Evolutionary conservation across 2,329 filamentous ascomycete genomes (phyloP).

Genomic region (Microcyclosporella mali): DNA sequence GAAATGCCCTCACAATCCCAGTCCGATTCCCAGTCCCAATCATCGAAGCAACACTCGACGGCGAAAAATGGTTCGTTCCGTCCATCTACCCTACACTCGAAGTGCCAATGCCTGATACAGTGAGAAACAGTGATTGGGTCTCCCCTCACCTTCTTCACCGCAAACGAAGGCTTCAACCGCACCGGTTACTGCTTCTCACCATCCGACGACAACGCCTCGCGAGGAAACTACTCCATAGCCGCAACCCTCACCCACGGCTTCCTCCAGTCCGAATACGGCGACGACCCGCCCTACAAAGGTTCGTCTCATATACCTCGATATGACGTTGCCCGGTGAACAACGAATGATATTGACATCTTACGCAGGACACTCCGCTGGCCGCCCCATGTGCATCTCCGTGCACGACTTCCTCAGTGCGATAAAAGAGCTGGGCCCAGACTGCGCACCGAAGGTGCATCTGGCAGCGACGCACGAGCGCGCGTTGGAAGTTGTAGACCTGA

Average conservation of each 20-base stretch:
- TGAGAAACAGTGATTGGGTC: no score
- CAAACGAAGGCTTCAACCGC: conserved; percentile 13
- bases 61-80: no score
- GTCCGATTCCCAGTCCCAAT: no score
- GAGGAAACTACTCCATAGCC: conserved; percentile 14
- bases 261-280: conserved; percentile 12
- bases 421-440: conserved; percentile 10
- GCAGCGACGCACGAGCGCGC: conserved; percentile 15
- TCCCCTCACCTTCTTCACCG: conserved; percentile 10
- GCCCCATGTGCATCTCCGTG: conserved; percentile 6
- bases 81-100: no score
- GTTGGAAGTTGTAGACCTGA: conserved; percentile 11
- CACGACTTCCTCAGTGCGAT: conserved; percentile 8
- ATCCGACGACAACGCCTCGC: conserved; percentile 10
- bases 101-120: no score
- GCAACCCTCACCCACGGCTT: conserved; percentile 15
- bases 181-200: conserved; percentile 15
- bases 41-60: no score
- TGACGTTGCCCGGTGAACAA: no score
- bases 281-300: conserved; percentile 4
- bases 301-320: no score
- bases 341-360: no score
- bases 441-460: conserved; percentile 14
- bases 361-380: conserved; percentile 4
- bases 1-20: no score